phyloP scores from a whole-genome alignment of 768 basidiomycete species.

The Boletus sensibilis region DNA sequence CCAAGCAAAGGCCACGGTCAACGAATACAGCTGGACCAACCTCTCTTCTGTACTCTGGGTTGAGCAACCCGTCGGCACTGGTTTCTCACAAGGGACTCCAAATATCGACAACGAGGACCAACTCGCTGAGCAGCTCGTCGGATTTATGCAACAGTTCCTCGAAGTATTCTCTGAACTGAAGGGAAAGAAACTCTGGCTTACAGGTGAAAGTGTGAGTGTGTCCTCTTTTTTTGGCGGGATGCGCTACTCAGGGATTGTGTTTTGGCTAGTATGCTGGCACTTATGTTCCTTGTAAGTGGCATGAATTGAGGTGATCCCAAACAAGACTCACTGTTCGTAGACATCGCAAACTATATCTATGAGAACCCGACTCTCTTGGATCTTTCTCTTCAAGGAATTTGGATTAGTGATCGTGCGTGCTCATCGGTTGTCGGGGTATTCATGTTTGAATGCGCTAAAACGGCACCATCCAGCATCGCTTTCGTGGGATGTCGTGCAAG shows the following conservation, averaged over 20 bases:
- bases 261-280: slow-evolving; percentile 63
- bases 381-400: slow-evolving; percentile 64
- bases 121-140: slow-evolving; percentile 52
- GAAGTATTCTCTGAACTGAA: slow-evolving; percentile 73
- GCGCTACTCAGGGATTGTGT: neutral
- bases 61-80: slow-evolving; percentile 80
- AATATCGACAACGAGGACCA: slow-evolving; percentile 58
- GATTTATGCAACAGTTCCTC: slow-evolving; percentile 73
- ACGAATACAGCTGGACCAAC: slow-evolving; percentile 77
- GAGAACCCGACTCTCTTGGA: slow-evolving; percentile 51
- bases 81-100: slow-evolving; percentile 69
- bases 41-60: slow-evolving; percentile 72
- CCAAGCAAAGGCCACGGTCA: slow-evolving; percentile 59
- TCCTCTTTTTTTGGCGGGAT: neutral
- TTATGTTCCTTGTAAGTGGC: slow-evolving; percentile 56
- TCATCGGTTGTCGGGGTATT: neutral
- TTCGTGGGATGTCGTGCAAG: slow-evolving; percentile 63
- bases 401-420: slow-evolving; percentile 67
- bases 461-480: slow-evolving; percentile 43
- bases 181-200: slow-evolving; percentile 65
- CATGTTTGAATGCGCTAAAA: neutral
- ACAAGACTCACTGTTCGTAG: slow-evolving; percentile 32
- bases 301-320: neutral
- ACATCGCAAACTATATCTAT: slow-evolving; percentile 75
- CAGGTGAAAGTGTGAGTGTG: slow-evolving; percentile 69